Evolutionary conservation across 1,284 basidiomycete species (phyloP), one percentile per base, ranked within the genome.

Genomic region (Ganoderma meredithae): DNA sequence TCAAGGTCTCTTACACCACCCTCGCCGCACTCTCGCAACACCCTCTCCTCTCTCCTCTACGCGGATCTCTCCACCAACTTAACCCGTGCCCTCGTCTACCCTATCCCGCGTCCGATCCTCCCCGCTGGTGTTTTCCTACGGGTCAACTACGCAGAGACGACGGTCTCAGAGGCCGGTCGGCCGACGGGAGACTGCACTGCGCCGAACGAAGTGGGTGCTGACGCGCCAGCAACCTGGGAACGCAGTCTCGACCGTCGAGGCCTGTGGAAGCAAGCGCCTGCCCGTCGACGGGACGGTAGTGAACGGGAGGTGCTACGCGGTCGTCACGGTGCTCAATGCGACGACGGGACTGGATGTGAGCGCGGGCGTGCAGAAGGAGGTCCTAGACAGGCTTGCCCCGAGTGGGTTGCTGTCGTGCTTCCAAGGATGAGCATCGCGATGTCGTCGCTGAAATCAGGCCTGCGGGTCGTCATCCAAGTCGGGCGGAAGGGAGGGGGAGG

Each of bases 91-190:
- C 79, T 87, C 56, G 74, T 86, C 68, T 74, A 71, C 58, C 67
- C 74, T 12, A 68, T 73, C 39, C 71, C 72, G 27, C 64, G 66
- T 10, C 80, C 82, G 0, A 78, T 84, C 64, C 80, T 87, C 17
- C 85, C 85, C 3, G 43, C 74, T 0, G 79, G 79, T 36, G 78
- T 82, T 56, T 80, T 79, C 61, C 66, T 88, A 63, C 87, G 86
- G 74, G 84, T 88, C 69, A 88, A 88, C 78, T 87, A 82, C 76
- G 82, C 83, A 0, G 71, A 80, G 31, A 81, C 79, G 2, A 62
- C 68, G 12, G 68, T 71, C 68, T 60, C 70, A 10, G 64, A 65
- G 2, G 77, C 80, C 52, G 77, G 73, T 36, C 40, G 31, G 27
- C 56, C 68, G 7, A 65, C 62, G 49, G 66, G 66, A 8, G 56